phyloP scores from a whole-genome alignment of 2,329 filamentous ascomycete species.

The Aurifilum marmelostoma region DNA sequence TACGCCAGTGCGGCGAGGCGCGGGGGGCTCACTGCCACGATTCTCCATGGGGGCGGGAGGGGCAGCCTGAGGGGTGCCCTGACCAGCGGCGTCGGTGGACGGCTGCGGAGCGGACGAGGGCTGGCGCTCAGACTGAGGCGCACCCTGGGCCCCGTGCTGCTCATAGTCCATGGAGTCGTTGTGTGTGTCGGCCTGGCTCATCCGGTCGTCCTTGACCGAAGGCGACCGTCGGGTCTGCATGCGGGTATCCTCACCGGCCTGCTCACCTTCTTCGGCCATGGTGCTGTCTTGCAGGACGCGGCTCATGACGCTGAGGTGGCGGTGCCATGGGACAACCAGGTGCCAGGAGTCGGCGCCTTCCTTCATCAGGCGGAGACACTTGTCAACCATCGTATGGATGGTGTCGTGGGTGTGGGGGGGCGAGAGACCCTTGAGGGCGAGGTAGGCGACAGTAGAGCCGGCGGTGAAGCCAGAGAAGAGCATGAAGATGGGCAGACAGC shows the following conservation, averaged over 20 bases:
- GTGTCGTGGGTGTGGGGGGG: constrained; percentile 60
- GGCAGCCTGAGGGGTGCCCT: constrained; percentile 30
- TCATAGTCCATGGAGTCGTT: constrained; percentile 63
- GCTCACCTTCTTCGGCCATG: constrained; percentile 38
- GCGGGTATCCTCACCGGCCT: constrained; percentile 41
- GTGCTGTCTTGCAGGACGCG: constrained; percentile 61
- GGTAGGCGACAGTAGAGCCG: constrained; percentile 63
- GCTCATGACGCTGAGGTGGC: constrained; percentile 64
- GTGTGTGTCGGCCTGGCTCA: constrained; percentile 59
- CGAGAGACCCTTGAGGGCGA: constrained; percentile 64
- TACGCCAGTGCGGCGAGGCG: constrained; percentile 55
- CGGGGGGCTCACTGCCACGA: constrained; percentile 57
- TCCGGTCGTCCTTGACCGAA: constrained; percentile 58
- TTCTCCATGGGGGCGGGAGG: constrained; percentile 39
- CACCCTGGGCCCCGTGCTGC: constrained; percentile 42
- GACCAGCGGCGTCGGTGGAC: neutral
- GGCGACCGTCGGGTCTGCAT: constrained; percentile 40
- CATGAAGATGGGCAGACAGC: constrained; percentile 68
- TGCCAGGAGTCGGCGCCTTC: constrained; percentile 64
- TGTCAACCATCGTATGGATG: constrained; percentile 58
- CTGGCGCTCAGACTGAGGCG: constrained; percentile 41
- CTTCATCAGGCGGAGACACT: constrained; percentile 62
- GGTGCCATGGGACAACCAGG: constrained; percentile 61
- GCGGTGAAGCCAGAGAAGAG: constrained; percentile 65
- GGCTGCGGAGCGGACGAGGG: constrained; percentile 33